A percentile compares a stretch with the other conserved stretches of the same genome.
Conservation (phyloP, 768 basidiomycete genomes). For the Mycena epipterygia region DNA sequence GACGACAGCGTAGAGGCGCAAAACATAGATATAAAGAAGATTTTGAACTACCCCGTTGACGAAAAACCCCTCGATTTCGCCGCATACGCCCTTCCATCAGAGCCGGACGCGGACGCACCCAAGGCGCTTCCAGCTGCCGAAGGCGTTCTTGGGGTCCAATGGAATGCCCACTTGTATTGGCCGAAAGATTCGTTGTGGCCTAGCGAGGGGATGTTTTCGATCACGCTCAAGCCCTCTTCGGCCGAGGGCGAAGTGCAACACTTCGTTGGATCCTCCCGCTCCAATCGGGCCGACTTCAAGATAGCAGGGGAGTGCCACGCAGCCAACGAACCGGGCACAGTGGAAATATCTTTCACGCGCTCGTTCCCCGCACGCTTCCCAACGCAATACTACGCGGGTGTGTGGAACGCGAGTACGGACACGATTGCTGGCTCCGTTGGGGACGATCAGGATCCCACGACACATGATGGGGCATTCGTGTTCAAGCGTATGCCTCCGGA, state of each 20-base stretch:
- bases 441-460: too few relatives aligned
- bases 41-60: slow-evolving; percentile 29
- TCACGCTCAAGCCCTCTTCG: slow-evolving; percentile 12
- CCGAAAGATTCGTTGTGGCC: neutral
- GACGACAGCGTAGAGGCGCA: slow-evolving; percentile 24
- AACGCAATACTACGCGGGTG: slow-evolving; percentile 18
- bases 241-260: too few relatives aligned
- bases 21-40: slow-evolving; percentile 19
- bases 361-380: slow-evolving; percentile 15
- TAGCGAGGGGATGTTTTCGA: slow-evolving; percentile 24
- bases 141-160: too few relatives aligned
- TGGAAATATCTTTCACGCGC: slow-evolving; percentile 17
- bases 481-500: too few relatives aligned
- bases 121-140: too few relatives aligned
- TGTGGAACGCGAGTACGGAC: slow-evolving; percentile 27
- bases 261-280: too few relatives aligned
- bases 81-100: slow-evolving; percentile 16
- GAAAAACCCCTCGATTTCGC: slow-evolving; percentile 18
- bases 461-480: too few relatives aligned
- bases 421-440: too few relatives aligned
- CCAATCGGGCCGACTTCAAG: too few relatives aligned
- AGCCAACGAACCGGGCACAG: slow-evolving; percentile 2
- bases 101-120: neutral
- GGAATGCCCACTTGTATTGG: slow-evolving; percentile 7
- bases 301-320: too few relatives aligned